Base-by-base conservation (phyloP, 805 yeast genomes). In the Blastobotrys muscicola region DNA sequence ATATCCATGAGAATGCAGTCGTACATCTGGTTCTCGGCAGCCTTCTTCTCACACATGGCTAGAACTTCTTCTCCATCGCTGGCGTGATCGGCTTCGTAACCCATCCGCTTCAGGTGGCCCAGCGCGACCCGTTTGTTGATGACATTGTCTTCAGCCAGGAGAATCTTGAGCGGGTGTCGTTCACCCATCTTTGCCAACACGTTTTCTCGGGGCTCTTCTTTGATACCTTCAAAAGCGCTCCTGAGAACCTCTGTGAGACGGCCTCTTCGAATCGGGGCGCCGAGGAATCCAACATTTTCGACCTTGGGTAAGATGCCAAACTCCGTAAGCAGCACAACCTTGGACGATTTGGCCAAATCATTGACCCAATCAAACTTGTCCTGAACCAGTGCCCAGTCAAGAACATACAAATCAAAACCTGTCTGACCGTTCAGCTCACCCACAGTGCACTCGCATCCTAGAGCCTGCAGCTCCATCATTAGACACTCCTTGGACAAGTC, bases 1-100 rank as follows among this genome's bases (percentile, higher is more conserved):
- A 74, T 69, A 51, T 75, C 80, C 79, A 75, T 74, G 39, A 75
- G 60, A 9, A 74, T 67, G 39, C 72, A 64, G 49, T 75, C 79
- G 52, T 74, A 75, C 53, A 58, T 61, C n/a, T 65, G 62, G 3
- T 56, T 56, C 1, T 53, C 53, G 13, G 55, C 46, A 3, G 61
- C 45, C 36, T 58, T 55, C 26, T 51, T 39, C 8, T 39, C 57
- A 45, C 65, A 60, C 48, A 53, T 63, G 23, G 65, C 68, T 16
- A 72, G 40, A 1, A 61, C 76, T 38, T 67, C 74, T 9, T 68
- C 65, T 0, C 77, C 77, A 45, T 72, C 76, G 47, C 69, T 68
- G 23, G 76, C 77, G 45, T 72, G 74, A 39, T 72, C 78, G 0
- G 74, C 76, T 2, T 56, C 45, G 51, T 73, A 74, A 1, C 79